phyloP scores from a whole-genome alignment of 148 eudicot species.

The Limonium bicolor region DNA sequence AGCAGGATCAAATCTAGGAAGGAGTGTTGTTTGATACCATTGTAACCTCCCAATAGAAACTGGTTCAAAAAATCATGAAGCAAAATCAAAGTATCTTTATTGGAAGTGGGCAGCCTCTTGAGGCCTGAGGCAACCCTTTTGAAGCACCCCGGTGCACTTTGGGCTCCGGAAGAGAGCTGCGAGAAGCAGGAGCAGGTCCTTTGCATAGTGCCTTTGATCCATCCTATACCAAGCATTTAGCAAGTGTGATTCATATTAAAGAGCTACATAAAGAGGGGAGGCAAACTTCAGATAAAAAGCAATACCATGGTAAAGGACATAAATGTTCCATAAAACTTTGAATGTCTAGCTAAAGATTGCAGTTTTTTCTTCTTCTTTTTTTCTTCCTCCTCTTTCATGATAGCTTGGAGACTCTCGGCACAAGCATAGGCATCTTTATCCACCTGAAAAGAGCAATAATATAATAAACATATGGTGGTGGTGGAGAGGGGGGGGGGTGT shows the following conservation, averaged over 20 bases:
- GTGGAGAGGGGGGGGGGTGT: not conserved
- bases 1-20: not conserved
- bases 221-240: constrained; percentile 36
- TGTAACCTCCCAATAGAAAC: constrained; percentile 77
- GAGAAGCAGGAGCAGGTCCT: constrained; percentile 49
- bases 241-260: not conserved
- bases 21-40: constrained; percentile 32
- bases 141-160: constrained; percentile 56
- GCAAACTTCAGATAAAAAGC: too few relatives aligned
- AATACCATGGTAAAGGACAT: constrained; percentile 72
- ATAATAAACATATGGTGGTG: constrained; percentile 3
- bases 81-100: constrained; percentile 30
- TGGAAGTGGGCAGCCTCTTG: constrained; percentile 48
- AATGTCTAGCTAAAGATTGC: constrained; percentile 33
- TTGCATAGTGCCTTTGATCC: constrained; percentile 69
- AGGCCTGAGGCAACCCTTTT: constrained; percentile 43
- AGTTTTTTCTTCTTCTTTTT: constrained; percentile 47
- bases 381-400: constrained; percentile 72
- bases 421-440: constrained; percentile 37
- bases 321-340: constrained; percentile 75
- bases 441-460: constrained; percentile 24
- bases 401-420: constrained; percentile 44
- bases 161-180: constrained; percentile 41
- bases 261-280: not conserved
- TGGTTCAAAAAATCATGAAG: constrained; percentile 60